Base-by-base conservation (phyloP, 257 asterid genomes). In the Nicotiana undulata region DNA sequence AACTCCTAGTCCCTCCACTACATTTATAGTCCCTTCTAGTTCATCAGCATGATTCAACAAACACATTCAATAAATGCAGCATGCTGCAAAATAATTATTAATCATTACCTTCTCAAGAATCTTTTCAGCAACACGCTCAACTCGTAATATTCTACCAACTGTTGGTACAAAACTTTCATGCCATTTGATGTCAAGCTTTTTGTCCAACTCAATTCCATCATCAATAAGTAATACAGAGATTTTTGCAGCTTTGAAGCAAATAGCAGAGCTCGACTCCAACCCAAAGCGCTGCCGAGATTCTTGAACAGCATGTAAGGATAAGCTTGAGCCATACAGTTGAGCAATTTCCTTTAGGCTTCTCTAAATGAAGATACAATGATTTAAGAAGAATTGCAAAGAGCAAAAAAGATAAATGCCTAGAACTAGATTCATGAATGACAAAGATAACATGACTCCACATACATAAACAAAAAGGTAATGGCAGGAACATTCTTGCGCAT, bases 331-430 rank as follows among this genome's bases (percentile, higher is more conserved):
- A 86, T 95, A 95, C 6, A 95, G 89, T 81, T 84, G 85, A 11
- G 96, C 88, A 44, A 95, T 90, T 85, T 95, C 98, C 88, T 83
- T 92, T 85, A 95, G 84, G 88, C 97, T 95, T 88, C 99, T 90
- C 99, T 95, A 72, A 18, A 64, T 24, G 12, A 83, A 56, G 24
- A 46, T 46, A 49, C 44, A 15, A 2, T 31, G 24, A 37, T 13
- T 53, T 52, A 52, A 80, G 82, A 66, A 65, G 55, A 28, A 65
- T 63, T 28, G 65, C 49, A 70, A 80, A 66, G 52, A n/a, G 15
- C 20, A 63, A 63, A 51, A 51, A 60, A 44, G 32, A 51, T 24
- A 22, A 49, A 61, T 12, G 9, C 24, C 60, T 49, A 49, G 26
- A 49, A 74, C 61, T 74, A 49, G 61, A 74, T 22, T 49, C 37